Percentiles rank a stretch among this genome's conserved stretches.
These are phyloP conservation scores for Kalaharituber pfeilii DNA, from an alignment of 2,329 filamentous ascomycete species.

Conservation along the genomic window DNA sequence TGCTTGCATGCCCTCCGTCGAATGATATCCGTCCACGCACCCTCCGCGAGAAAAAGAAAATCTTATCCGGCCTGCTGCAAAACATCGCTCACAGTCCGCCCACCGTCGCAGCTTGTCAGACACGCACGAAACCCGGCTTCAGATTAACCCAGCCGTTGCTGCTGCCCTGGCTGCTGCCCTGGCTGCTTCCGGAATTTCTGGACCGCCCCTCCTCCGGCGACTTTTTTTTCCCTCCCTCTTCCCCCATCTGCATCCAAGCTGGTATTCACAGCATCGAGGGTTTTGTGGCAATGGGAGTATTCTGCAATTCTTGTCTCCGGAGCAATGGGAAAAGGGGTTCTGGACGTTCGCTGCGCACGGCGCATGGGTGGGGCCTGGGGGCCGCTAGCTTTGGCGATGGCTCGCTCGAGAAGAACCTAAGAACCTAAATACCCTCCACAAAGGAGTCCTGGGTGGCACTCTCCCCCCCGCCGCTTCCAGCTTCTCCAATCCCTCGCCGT, in stretches of 20 bases:
- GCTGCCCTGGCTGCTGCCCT: not conserved
- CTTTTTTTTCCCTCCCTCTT: not conserved
- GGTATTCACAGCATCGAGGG: too few species aligned
- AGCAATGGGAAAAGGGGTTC: not conserved
- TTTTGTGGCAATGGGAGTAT: too few species aligned
- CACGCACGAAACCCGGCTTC: too few species aligned
- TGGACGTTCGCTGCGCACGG: not conserved
- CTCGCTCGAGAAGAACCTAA: too few species aligned
- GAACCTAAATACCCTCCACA: not conserved
- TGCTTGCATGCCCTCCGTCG: not conserved
- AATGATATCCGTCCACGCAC: slow-evolving; percentile 1
- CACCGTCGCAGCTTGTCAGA: too few species aligned
- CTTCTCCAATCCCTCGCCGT: not conserved
- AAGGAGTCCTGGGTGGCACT: not conserved
- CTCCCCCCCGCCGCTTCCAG: not conserved
- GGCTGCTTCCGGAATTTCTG: not conserved
- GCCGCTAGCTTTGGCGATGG: not conserved
- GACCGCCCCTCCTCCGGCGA: not conserved
- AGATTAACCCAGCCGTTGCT: not conserved
- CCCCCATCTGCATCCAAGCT: too few species aligned
- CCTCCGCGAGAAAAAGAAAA: not conserved
- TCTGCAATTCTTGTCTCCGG: not conserved
- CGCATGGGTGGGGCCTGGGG: not conserved
- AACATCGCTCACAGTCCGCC: too few species aligned
- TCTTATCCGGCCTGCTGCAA: not conserved